Conservation (phyloP, 2,329 filamentous ascomycete species). For the Domatiomyces globalis region DNA sequence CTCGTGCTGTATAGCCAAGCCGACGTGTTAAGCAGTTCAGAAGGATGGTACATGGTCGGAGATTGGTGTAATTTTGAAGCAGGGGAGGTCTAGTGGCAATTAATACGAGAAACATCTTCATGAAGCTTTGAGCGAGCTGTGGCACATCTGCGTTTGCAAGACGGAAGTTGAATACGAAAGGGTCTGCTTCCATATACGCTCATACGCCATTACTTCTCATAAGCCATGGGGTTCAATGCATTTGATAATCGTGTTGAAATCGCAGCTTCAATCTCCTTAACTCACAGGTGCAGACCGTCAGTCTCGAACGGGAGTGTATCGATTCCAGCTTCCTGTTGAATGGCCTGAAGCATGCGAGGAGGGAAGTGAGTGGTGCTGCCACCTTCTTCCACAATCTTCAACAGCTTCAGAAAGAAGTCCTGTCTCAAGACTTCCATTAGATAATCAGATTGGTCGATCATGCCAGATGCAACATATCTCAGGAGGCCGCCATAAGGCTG, state of each 20-base stretch:
- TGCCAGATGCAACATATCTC: slow-evolving; percentile 13
- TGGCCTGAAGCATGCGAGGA: slow-evolving; percentile 11
- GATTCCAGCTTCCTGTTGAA: slow-evolving; percentile 15
- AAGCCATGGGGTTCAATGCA: neutral
- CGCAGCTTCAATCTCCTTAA: neutral
- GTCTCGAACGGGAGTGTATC: neutral
- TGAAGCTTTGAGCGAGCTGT: too few relatives aligned
- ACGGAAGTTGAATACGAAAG: neutral
- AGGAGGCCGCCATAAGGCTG: slow-evolving; percentile 15
- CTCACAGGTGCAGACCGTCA: neutral
- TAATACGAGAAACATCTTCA: too few relatives aligned
- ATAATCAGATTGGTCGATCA: slow-evolving; percentile 16
- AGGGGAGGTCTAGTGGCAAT: too few relatives aligned
- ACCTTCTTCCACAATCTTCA: slow-evolving; percentile 10
- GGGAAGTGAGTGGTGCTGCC: slow-evolving; percentile 10
- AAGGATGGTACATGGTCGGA: too few relatives aligned
- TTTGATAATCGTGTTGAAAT: neutral
- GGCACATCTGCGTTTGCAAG: too few relatives aligned
- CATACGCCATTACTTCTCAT: neutral
- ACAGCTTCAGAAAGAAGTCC: slow-evolving; percentile 17
- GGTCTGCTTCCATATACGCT: neutral
- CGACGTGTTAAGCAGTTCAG: too few relatives aligned
- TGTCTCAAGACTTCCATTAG: slow-evolving; percentile 17
- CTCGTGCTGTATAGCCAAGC: too few relatives aligned
- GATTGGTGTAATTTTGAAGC: too few relatives aligned